Evolutionary conservation across 2,329 filamentous ascomycete species (phyloP).

Genomic region (Thermothelomyces thermophilus): DNA sequence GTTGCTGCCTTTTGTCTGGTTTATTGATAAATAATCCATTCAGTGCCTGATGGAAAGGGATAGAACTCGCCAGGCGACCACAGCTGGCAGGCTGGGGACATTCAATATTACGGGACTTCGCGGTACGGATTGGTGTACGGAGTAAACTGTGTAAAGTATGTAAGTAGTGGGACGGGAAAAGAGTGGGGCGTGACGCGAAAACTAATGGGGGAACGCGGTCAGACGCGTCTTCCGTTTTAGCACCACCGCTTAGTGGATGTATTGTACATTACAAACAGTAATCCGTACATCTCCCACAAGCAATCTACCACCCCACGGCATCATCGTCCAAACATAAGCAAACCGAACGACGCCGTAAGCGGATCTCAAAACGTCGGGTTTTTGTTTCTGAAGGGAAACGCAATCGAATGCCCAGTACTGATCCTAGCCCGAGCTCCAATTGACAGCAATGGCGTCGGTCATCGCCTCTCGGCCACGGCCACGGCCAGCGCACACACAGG

Average conservation of each 20-base stretch:
- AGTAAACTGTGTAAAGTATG: too few species aligned
- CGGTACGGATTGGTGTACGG: too few species aligned
- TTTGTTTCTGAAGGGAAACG: neutral
- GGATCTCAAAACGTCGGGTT: neutral
- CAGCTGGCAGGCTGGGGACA: constrained; percentile 10
- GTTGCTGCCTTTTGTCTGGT: constrained; percentile 1
- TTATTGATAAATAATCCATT: constrained; percentile 5
- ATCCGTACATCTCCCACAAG: neutral
- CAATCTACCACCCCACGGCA: neutral
- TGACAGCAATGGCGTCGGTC: constrained; percentile 34
- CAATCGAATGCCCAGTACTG: neutral
- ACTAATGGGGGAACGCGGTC: constrained; percentile 18
- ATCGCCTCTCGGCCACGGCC: constrained; percentile 48
- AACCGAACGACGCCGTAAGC: neutral
- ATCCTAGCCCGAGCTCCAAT: neutral
- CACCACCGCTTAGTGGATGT: too few species aligned
- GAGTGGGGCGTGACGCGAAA: constrained; percentile 12
- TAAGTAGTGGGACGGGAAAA: too few species aligned
- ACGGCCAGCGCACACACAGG: constrained; percentile 72
- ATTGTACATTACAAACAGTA: too few species aligned
- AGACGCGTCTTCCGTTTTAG: constrained; percentile 18
- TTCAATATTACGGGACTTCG: too few species aligned
- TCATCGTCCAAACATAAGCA: neutral
- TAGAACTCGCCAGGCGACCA: constrained; percentile 11
- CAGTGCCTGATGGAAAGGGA: constrained; percentile 10